phyloP scores from a whole-genome alignment of 2,329 filamentous ascomycete genomes.

The Parafenestella ontariensis region DNA sequence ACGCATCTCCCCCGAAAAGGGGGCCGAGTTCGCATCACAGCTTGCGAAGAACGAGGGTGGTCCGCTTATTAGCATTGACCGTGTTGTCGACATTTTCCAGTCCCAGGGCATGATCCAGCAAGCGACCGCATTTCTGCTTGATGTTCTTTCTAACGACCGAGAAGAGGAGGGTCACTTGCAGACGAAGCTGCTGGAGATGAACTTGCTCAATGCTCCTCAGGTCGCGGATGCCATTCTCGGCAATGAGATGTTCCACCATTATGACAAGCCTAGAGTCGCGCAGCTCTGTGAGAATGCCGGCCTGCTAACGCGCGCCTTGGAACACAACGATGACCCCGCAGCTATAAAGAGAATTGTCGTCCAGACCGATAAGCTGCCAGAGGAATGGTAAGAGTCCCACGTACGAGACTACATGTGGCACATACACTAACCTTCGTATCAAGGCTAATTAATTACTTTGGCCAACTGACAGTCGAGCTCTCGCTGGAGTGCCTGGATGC shows the following conservation, averaged over 20 bases:
- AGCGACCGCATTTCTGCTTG: slow-evolving; percentile 95
- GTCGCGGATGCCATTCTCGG: slow-evolving; percentile 97
- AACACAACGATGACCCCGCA: slow-evolving; percentile 91
- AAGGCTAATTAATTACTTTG: slow-evolving; percentile 91
- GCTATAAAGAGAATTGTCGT: slow-evolving; percentile 89
- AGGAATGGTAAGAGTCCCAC: too few species aligned
- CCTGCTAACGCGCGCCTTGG: slow-evolving; percentile 73
- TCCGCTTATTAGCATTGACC: slow-evolving; percentile 88
- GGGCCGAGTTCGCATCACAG: slow-evolving; percentile 90
- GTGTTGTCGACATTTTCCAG: slow-evolving; percentile 97
- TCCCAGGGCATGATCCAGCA: slow-evolving; percentile 98
- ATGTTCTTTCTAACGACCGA: slow-evolving; percentile 92
- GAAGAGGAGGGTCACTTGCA: slow-evolving; percentile 93
- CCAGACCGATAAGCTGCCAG: slow-evolving; percentile 84
- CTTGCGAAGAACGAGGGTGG: slow-evolving; percentile 89
- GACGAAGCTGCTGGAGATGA: slow-evolving; percentile 97
- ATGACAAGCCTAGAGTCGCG: slow-evolving; percentile 88
- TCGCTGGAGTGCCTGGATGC: slow-evolving; percentile 92
- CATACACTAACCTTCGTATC: too few species aligned
- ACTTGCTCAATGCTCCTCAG: slow-evolving; percentile 92
- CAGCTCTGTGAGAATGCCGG: slow-evolving; percentile 92
- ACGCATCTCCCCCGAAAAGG: slow-evolving; percentile 89
- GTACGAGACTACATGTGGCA: too few species aligned
- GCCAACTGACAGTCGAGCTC: slow-evolving; percentile 92
- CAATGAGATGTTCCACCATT: slow-evolving; percentile 98